Conservation (phyloP, 2,329 filamentous ascomycete genomes). For the Claviceps digitariae region DNA sequence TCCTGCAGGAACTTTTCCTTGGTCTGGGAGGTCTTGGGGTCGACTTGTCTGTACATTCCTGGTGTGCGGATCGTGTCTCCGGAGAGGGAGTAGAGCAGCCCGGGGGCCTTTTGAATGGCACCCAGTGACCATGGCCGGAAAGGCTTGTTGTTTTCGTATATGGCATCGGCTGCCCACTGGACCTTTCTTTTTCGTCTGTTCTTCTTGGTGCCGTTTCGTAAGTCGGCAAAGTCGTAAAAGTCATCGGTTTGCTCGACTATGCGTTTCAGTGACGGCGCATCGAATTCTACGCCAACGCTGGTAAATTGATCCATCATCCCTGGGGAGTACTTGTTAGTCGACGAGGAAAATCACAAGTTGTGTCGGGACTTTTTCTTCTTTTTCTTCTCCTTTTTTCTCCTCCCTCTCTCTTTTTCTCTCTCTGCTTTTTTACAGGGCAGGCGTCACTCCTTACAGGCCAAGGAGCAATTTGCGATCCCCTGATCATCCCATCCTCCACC, state of each 20-base stretch:
- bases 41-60: conserved; percentile 32
- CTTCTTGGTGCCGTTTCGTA: conserved; percentile 5
- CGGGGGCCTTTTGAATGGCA: conserved; percentile 25
- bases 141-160: conserved; percentile 33
- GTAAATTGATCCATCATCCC: conserved; percentile 45
- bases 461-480: conserved; percentile 26
- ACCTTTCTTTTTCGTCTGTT: neutral
- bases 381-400: no score
- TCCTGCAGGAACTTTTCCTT: conserved; percentile 29
- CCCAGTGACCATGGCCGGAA: conserved; percentile 35
- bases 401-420: no score
- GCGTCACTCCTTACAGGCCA: conserved; percentile 22
- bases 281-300: conserved; percentile 37
- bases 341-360: no score
- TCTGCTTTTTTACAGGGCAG: no score
- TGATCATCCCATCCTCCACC: conserved; percentile 52
- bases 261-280: conserved; percentile 26
- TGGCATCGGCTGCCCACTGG: conserved; percentile 33
- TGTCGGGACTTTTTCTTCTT: no score
- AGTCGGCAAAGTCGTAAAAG: conserved; percentile 16
- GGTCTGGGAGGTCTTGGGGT: conserved; percentile 24
- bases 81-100: conserved; percentile 29
- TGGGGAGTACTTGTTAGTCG: conserved; percentile 10
- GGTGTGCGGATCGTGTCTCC: conserved; percentile 31
- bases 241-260: conserved; percentile 22